Conservation (phyloP, 176 grass and related monocot genomes). For the Oropetium thomaeum region DNA sequence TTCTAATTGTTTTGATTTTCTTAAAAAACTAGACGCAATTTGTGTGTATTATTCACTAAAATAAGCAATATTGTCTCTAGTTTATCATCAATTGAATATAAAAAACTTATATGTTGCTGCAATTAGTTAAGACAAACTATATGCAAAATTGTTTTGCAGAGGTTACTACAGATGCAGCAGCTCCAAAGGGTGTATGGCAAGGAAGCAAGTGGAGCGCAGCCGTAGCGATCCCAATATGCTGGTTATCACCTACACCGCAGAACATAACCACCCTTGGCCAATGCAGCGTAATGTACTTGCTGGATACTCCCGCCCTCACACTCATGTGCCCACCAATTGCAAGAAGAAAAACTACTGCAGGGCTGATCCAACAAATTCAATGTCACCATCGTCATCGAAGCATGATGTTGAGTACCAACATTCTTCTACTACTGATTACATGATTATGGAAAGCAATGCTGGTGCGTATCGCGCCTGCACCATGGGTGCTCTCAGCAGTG, state of each 20-base stretch:
- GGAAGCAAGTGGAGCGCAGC: conserved; percentile 97
- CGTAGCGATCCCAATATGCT: conserved; percentile 93
- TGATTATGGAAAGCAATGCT: background rate
- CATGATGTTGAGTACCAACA: background rate
- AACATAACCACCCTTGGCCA: conserved; percentile 96
- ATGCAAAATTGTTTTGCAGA: conserved; percentile 24
- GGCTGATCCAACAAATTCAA: background rate
- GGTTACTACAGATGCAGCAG: conserved; percentile 98
- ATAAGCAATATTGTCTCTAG: background rate
- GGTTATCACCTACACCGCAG: conserved; percentile 92
- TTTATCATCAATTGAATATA: background rate
- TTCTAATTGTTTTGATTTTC: background rate
- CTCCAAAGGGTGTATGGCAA: conserved; percentile 86
- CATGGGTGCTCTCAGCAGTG: background rate
- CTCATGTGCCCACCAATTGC: conserved; percentile 14
- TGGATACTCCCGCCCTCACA: conserved; percentile 69
- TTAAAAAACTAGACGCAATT: background rate
- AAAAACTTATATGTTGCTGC: background rate
- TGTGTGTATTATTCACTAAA: background rate
- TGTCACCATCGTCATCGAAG: background rate
- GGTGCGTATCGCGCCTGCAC: background rate
- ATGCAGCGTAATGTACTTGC: conserved; percentile 86
- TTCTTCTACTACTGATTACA: background rate
- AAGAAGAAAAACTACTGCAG: conserved; percentile 33
- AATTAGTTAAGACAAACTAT: background rate